Percentiles rank a stretch among this genome's conserved stretches.
These are phyloP conservation scores for Pterocarpus santalinus DNA, from an alignment of 306 rosid species.

Conservation along the genomic window DNA sequence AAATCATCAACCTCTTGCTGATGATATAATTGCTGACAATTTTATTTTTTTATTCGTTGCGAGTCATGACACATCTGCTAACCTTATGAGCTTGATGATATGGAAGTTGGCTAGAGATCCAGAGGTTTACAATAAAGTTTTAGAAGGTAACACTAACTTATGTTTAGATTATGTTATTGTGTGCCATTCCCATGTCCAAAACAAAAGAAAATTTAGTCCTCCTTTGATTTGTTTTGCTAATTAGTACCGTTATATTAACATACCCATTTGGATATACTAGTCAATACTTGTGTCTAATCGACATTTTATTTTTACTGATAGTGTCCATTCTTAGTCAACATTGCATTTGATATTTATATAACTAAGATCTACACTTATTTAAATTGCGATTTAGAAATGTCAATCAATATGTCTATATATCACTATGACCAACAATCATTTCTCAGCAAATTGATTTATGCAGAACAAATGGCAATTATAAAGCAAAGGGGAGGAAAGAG, in stretches of 20 bases:
- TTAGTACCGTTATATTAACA: too few species aligned
- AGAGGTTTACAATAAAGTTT: conserved; percentile 57
- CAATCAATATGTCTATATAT: too few species aligned
- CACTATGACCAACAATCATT: too few species aligned
- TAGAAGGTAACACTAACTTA: conserved; percentile 52
- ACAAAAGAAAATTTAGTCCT: not conserved
- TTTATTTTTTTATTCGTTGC: conserved; percentile 57
- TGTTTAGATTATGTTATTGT: not conserved
- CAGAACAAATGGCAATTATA: conserved; percentile 60
- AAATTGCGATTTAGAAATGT: too few species aligned
- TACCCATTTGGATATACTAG: too few species aligned
- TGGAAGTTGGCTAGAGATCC: conserved; percentile 63
- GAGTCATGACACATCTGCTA: conserved; percentile 61
- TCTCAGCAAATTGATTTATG: not conserved
- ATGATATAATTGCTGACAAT: conserved; percentile 55
- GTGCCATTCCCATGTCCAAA: not conserved
- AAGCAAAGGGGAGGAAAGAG: conserved; percentile 52
- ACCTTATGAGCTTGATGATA: conserved; percentile 58
- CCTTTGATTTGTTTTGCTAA: not conserved
- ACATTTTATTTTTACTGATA: too few species aligned
- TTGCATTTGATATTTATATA: too few species aligned
- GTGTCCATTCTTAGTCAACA: too few species aligned
- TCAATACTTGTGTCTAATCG: too few species aligned
- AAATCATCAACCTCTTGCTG: conserved; percentile 49
- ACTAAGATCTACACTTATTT: too few species aligned